Base-by-base conservation (phyloP, 2,329 filamentous ascomycete genomes). In the Allantophomopsis lycopodina region DNA sequence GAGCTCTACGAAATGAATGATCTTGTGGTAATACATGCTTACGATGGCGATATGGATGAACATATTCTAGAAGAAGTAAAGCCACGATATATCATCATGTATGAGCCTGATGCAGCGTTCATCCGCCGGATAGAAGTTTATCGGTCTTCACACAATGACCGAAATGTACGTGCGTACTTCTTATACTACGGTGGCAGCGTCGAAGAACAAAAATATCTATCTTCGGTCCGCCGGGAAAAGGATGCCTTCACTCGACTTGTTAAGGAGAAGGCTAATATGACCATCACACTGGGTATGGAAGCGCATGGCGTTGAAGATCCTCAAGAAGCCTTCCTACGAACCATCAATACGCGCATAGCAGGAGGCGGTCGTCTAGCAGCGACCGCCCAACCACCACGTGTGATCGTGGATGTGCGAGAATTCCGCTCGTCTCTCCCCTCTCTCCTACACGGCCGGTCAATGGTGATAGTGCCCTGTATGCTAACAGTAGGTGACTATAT, bases 1-100 rank as follows among this genome's bases (percentile, higher is more conserved):
- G 76, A 91, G 57, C 69, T 96, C 23, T 94, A 89, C 57, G 84
- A 94, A 40, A 91, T 93, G 77, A 74, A 85, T 49, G 84, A 94
- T 48, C 66, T 96, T 15, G 71, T 96, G 11, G 76, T 94, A 32
- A 70, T 96, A 14, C 91, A 96, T 57, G 83, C 91, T 1, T 98
- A 94, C 56, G 87, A 94, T 43, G 88, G 88, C 10, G 91, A 96
- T 55, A 82, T 89, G 64, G 91, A 98, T 57, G 91, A 96, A 55
- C 85, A 94, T 56, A 72, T 96, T n/a, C 71, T 98, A 2, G 89
- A 98, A 57, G 91, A 98, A 60, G 71, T 91, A 42, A 87, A 84
- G 53, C 91, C 91, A 28, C 79, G 84, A 44, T 95, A 95, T 59
- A 86, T 98, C 43, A 83, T 98, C 62, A 96, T 98, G 91, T 98